Base-by-base conservation (phyloP, 2,329 filamentous ascomycete genomes). In the Fusarium anguioides region DNA sequence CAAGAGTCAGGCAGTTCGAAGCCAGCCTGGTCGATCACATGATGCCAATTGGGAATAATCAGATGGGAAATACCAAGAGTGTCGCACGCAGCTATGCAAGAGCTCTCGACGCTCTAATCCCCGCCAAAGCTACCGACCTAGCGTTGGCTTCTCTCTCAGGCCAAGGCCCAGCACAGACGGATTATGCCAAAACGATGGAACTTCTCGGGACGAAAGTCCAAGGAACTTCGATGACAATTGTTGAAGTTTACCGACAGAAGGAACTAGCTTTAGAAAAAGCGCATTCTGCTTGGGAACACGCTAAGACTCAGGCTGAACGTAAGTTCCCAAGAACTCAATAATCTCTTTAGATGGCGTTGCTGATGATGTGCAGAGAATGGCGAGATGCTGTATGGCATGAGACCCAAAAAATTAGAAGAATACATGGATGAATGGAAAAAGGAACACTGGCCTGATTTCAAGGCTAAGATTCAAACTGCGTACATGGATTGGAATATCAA, bases 401-500 rank as follows among this genome's bases (percentile, higher is more conserved):
- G 12, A 4, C 24, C 36, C 18, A 6, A 27, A 12, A 51, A 33
- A 7, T 20, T 20, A 18, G 9, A 31, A 12, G 3, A 7, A 9
- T 24, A 11, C 21, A 6, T 42, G 3, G 26, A 51, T 3, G 14
- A 24, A 0, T 51, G 48, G 36, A 17, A 1, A 20, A 27, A 33
- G 12, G 1, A 8, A 2, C 14, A 31, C 1, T 15, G 18, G 1
- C 21, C 31, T 14, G 2, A 2, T 14, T 51, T 31, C 2, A 33
- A 5, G 2, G 2, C 27, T 9, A 21, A 11, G 4, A 5, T 33
- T 12, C 48, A 51, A 24, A 15, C 12, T 24, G 48, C 20, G 6
- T 51, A 24, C 24, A 51, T 51, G 36, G 48, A 42, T 2, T 51
- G 26, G 48, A 17, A 42, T 5, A 8, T 17, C 7, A 15, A 18